phyloP scores from a whole-genome alignment of 352 stramenopile species.

The Pythium brassicae region DNA sequence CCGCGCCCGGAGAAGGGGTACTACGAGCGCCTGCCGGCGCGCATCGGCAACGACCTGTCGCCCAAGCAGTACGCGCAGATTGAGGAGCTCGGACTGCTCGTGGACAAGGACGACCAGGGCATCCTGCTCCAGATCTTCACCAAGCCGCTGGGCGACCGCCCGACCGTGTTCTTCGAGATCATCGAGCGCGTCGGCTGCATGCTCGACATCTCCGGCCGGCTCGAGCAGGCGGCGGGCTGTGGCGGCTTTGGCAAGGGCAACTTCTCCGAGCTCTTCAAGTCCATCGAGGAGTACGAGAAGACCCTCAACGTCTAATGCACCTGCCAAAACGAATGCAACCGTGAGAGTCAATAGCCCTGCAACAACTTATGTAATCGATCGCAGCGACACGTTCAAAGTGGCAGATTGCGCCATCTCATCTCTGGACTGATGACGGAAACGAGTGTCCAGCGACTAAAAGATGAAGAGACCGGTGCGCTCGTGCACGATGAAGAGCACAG shows the following conservation, averaged over 20 bases:
- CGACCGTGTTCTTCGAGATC: constrained; percentile 91
- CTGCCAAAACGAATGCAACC: too few species aligned
- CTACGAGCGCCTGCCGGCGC: constrained; percentile 86
- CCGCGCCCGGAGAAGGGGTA: constrained; percentile 81
- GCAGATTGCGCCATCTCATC: too few species aligned
- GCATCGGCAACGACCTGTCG: constrained; percentile 78
- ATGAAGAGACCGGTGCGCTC: constrained; percentile 67
- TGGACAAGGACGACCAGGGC: constrained; percentile 94
- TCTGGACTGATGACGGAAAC: too few species aligned
- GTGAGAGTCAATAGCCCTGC: background rate
- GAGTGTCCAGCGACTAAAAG: constrained; percentile 29
- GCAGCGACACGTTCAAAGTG: too few species aligned
- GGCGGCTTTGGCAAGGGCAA: constrained; percentile 92
- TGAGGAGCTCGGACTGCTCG: constrained; percentile 90
- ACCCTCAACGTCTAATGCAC: constrained; percentile 67
- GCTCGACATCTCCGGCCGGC: constrained; percentile 51
- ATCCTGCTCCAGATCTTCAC: constrained; percentile 93
- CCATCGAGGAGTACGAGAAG: constrained; percentile 89
- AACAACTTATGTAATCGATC: background rate
- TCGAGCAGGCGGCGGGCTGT: constrained; percentile 77
- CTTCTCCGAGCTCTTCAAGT: constrained; percentile 91
- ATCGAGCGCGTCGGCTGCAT: constrained; percentile 92
- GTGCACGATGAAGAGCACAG: constrained; percentile 71
- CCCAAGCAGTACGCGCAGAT: constrained; percentile 88
- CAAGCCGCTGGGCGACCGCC: constrained; percentile 80